Evolutionary conservation across 495 filamentous ascomycete species (phyloP), one percentile per base, ranked within the genome.

Genomic region (Hypoxylon rickii): DNA sequence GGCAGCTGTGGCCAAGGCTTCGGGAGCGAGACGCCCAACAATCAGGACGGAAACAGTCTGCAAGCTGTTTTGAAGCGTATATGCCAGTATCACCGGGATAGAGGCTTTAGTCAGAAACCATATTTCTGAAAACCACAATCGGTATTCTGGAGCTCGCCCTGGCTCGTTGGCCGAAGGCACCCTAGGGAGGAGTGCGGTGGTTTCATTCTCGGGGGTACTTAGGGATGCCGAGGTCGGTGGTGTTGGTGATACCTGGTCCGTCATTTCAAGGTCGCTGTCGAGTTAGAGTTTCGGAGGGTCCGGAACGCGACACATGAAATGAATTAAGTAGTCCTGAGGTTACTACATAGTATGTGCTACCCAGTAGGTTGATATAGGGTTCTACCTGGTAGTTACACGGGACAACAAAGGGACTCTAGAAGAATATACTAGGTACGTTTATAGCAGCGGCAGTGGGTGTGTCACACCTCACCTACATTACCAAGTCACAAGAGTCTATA

Each of bases 1-100:
- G 7, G 92, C 91, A 4, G 89, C 87, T 0, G 88, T 88, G 1
- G 92, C 88, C 7, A 97, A 76, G 15, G 90, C 84, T 67, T 93
- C 85, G 0, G 92, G 89, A 1, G 87, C 90, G 7, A 89, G 76
- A 7, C 90, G 84, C 16, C 92, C 92, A 17, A 67, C 89, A 12
- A 96, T 86, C 22, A 96, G 71, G 3, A 96, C 88, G 0, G 91
- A 94, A 15, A 88, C 67, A 0, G 92, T 96, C 69, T 96, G 92
- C 0, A 96, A 76, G 12, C 88, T 92, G 69, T 92, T 96, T 65
- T 96, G 92, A 4, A 96, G 80, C 0, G 87, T 85, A 69, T 96
- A 96, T 44, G 91, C 91, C 2, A 96, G 70, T 61, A 96, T 93
- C 2, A 96, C 89, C 0, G 92, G 92, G 2, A 89, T 70, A 0